These are phyloP conservation scores for Angophora floribunda DNA, from an alignment of 345 rosid species.

Conservation along the genomic window DNA sequence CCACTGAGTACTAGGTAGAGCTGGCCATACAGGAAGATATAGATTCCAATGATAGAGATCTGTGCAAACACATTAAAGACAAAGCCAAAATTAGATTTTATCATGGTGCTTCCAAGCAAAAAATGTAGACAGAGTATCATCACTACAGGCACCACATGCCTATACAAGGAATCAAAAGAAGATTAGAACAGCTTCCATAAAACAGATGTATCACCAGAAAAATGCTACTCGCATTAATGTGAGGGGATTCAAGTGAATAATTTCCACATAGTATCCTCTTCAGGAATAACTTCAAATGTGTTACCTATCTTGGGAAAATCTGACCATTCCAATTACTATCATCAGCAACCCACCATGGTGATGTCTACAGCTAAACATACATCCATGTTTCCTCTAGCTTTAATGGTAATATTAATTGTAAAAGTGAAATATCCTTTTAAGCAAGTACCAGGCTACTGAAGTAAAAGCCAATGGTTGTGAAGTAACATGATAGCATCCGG, in stretches of 20 bases:
- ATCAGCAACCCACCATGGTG: neutral
- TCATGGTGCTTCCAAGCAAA: neutral
- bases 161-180: neutral
- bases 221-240: neutral
- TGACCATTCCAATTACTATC: neutral
- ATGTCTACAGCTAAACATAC: neutral
- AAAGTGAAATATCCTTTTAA: neutral
- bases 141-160: neutral
- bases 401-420: neutral
- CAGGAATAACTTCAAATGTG: neutral
- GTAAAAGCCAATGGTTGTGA: constrained; percentile 93
- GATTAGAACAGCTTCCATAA: neutral
- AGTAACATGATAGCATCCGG: constrained; percentile 92
- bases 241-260: neutral
- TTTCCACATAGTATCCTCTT: neutral
- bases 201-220: neutral
- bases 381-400: neutral
- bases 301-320: neutral
- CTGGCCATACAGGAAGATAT: constrained; percentile 89
- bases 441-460: constrained; percentile 76
- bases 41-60: constrained; percentile 77
- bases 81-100: neutral
- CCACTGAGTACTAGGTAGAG: constrained; percentile 96
- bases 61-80: constrained; percentile 14
- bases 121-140: neutral